Evolutionary conservation across 129 eudicot species (phyloP).

Genomic region (Erigeron canadensis): DNA sequence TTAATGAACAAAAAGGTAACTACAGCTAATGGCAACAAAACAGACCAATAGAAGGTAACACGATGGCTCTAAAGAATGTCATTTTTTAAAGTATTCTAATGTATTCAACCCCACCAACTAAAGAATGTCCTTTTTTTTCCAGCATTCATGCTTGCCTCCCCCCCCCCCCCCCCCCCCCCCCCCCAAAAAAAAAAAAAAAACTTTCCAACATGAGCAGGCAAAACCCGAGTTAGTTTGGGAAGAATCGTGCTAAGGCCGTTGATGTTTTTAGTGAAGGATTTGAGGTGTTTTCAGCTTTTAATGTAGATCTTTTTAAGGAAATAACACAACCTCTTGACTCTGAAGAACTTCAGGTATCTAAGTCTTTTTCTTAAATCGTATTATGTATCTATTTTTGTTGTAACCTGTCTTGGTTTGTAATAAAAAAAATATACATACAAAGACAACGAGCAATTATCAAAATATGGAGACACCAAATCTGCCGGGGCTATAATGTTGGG

Average conservation of each 20-base stretch:
- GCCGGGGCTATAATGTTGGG: slow-evolving; percentile 68
- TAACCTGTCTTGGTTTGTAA: slow-evolving; percentile 19
- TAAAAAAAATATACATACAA: slow-evolving; percentile 25
- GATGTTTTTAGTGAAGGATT: slow-evolving; percentile 73
- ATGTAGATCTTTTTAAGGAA: slow-evolving; percentile 77
- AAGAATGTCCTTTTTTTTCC: no score
- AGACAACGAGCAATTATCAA: slow-evolving; percentile 59
- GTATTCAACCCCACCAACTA: no score
- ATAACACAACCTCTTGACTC: slow-evolving; percentile 68
- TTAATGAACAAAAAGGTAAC: no score
- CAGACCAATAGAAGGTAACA: no score
- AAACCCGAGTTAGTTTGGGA: no score
- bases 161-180: no score
- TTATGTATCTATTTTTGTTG: neutral
- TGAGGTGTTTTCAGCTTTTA: slow-evolving; percentile 75
- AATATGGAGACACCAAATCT: slow-evolving; percentile 60
- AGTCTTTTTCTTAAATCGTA: neutral
- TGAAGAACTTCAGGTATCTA: slow-evolving; percentile 64
- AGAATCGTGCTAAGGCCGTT: slow-evolving; percentile 78
- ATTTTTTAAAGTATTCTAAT: no score
- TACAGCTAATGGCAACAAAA: no score
- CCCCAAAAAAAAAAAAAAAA: no score
- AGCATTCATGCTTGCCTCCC: no score
- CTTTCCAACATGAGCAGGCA: no score
- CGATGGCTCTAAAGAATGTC: no score